Percentiles rank a stretch among this genome's conserved stretches.
Evolutionary conservation across 306 rosid species (phyloP).

Genomic region (Pterocarpus macrocarpus): DNA sequence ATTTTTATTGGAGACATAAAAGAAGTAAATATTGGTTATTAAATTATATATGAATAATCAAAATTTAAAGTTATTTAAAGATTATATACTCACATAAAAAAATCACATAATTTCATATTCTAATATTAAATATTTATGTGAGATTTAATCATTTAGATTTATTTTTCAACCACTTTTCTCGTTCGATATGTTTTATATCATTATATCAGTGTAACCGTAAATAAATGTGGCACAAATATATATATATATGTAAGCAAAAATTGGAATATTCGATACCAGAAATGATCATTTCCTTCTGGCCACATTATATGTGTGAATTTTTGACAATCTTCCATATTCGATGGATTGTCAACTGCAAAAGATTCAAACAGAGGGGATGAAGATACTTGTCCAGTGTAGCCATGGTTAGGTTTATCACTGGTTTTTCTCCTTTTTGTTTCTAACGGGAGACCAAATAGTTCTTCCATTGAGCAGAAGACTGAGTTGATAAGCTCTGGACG

Average conservation of each 20-base stretch:
- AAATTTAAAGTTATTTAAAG: no score
- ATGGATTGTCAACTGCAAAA: slow-evolving; percentile 42
- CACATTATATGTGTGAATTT: slow-evolving; percentile 42
- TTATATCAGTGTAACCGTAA: no score
- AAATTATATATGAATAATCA: no score
- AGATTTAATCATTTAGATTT: no score
- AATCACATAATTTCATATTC: no score
- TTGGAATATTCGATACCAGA: slow-evolving; percentile 12
- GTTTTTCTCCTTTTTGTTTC: slow-evolving; percentile 33
- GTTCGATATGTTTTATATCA: no score
- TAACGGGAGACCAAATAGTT: slow-evolving; percentile 35
- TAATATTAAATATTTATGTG: no score
- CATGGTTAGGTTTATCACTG: slow-evolving; percentile 41
- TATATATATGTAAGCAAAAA: background rate
- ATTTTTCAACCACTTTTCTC: no score
- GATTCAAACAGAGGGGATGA: slow-evolving; percentile 37
- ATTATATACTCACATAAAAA: no score
- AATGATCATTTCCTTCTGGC: slow-evolving; percentile 44
- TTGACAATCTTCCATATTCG: background rate
- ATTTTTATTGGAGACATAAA: no score
- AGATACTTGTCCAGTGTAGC: slow-evolving; percentile 36
- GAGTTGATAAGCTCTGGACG: background rate
- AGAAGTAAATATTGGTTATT: no score
- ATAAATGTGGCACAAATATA: no score
- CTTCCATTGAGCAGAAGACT: background rate